Evolutionary conservation across 805 yeast genomes (phyloP), one percentile per base, ranked within the genome.

Genomic region (Starmerella kuoi): DNA sequence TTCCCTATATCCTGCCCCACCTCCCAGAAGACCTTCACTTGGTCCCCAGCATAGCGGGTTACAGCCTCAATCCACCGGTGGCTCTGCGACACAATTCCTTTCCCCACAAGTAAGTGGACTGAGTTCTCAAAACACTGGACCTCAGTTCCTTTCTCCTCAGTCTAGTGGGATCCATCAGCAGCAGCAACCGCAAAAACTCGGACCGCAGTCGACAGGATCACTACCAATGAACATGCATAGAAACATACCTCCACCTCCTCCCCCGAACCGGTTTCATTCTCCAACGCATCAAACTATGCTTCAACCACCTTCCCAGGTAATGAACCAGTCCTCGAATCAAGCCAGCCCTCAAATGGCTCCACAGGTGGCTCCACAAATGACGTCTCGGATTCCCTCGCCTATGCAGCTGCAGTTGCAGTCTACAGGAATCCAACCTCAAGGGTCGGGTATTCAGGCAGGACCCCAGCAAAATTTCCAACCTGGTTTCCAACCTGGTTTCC

Each of bases 151-250:
- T 6, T 27, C 24, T 9, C 35, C 37, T n/a, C 28, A 32, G 14
- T 3, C 15, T 26, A 38, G 30, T 39, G 42, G 40, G 20, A 15
- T 46, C 17, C 23, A 22, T 15, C 26, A 6, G 37, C 35, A 20
- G 11, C 37, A 33, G 15, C 31, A 31, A 5, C 37, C 21, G 25
- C 36, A 27, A 15, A 39, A 31, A 23, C 31, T 42, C 17, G 34
- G 38, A 1, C 38, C 46, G 15, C 50, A 42, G 30, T 30, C 43
- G 22, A 45, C 50, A 12, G 51, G 50, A 14, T 23, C 43, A 21
- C 32, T 46, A 21, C 49, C 51, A 2, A n/a, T 38, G 18, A 17
- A 38, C 32, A 20, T 44, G 37, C 45, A 45, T 27, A 5, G 22
- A 5, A 25, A 25, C 33, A 33, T 44, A 25, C 40, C 44, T 17